Percentiles rank a stretch among this genome's conserved stretches.
Conservation (phyloP, 2,329 filamentous ascomycete genomes). For the Mycosphaerelloides madeirae region DNA sequence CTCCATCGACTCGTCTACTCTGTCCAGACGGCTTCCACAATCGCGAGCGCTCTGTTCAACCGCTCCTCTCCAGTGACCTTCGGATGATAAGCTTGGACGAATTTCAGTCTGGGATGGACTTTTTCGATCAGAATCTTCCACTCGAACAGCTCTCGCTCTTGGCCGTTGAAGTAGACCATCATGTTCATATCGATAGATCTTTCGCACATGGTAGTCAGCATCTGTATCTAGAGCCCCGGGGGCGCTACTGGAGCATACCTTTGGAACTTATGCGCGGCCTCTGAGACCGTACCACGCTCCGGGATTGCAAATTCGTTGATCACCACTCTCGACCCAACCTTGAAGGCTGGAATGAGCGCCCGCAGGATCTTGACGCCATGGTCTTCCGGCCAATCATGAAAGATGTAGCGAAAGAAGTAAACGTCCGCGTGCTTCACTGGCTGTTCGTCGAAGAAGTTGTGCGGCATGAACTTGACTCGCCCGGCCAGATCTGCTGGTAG, state of each 20-base stretch:
- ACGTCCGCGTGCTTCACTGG: slow-evolving; percentile 27
- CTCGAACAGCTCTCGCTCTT: neutral
- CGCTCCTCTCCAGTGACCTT: neutral
- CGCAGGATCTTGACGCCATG: slow-evolving; percentile 15
- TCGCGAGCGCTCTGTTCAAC: neutral
- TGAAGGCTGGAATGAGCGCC: slow-evolving; percentile 14
- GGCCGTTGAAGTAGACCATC: slow-evolving; percentile 1
- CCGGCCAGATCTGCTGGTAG: neutral
- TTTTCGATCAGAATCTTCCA: neutral
- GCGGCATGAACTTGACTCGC: neutral
- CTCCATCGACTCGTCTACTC: no score
- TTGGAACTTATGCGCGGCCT: neutral
- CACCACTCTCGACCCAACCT: slow-evolving; percentile 19
- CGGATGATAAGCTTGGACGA: neutral
- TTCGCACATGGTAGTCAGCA: neutral
- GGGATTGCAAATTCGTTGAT: slow-evolving; percentile 13
- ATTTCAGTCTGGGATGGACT: neutral
- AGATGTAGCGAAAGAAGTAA: slow-evolving; percentile 18
- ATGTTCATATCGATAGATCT: neutral
- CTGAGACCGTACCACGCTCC: neutral
- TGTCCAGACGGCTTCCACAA: neutral
- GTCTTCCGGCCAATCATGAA: slow-evolving; percentile 22
- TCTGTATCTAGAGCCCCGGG: neutral
- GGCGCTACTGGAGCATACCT: neutral
- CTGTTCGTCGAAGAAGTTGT: slow-evolving; percentile 27